These are phyloP conservation scores for Fusarium sp. DNA, from an alignment of 2,329 filamentous ascomycete species.

Conservation along the genomic window DNA sequence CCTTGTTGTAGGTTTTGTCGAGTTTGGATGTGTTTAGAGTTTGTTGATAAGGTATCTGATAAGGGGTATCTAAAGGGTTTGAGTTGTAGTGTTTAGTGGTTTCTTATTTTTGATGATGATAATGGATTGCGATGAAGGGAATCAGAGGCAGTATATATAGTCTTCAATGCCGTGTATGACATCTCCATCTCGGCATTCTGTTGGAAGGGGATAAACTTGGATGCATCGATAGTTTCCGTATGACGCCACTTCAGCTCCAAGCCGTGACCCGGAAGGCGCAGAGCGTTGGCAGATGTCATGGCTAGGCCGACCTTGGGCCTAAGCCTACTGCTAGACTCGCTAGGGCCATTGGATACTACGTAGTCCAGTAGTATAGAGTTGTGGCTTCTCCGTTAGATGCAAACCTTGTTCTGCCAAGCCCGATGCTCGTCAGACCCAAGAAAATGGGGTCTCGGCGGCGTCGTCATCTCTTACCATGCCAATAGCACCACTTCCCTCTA, in stretches of 20 bases:
- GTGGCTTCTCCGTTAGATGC: constrained; percentile 1
- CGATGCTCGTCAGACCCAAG: constrained; percentile 17
- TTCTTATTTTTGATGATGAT: not conserved
- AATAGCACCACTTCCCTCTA: not conserved
- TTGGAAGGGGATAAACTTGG: not conserved
- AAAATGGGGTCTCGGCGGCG: not conserved
- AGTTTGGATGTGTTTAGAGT: not conserved
- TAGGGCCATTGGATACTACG: not conserved
- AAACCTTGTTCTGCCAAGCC: constrained; percentile 22
- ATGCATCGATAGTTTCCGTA: constrained; percentile 3
- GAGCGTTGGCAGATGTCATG: constrained; percentile 23
- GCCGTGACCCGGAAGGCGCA: not conserved
- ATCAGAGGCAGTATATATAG: not conserved
- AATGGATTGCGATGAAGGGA: not conserved
- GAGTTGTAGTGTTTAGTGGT: not conserved
- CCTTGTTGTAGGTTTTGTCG: not conserved
- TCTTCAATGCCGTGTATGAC: not conserved
- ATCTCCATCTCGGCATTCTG: not conserved
- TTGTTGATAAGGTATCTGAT: not conserved
- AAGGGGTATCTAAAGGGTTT: not conserved
- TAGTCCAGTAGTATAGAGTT: not conserved
- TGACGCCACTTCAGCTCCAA: constrained; percentile 12
- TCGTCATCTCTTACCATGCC: constrained; percentile 8
- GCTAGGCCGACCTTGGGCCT: not conserved
- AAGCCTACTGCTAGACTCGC: not conserved